These are phyloP conservation scores for Fraxinus velutina DNA, from an alignment of 305 asterid genomes.

Conservation along the genomic window DNA sequence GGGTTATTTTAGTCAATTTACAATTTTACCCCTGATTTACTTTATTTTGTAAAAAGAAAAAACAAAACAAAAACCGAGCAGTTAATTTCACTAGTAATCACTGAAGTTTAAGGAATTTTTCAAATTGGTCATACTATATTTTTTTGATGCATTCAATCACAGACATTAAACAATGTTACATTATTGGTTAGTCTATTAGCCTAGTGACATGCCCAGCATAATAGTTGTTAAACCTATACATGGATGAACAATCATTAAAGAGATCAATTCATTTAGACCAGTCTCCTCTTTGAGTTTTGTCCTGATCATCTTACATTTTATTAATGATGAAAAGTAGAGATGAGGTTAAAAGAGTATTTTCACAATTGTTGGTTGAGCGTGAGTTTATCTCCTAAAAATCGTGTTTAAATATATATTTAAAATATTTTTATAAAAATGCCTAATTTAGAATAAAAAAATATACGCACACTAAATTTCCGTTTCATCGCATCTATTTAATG, in stretches of 20 bases:
- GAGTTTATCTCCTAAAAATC: background rate
- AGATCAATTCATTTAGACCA: background rate
- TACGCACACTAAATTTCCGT: background rate
- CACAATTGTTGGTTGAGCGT: background rate
- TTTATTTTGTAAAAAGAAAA: background rate
- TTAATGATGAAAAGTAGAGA: background rate
- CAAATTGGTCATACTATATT: background rate
- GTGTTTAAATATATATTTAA: background rate
- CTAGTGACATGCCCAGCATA: background rate
- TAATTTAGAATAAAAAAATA: no score
- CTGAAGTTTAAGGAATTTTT: background rate
- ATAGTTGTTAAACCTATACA: background rate
- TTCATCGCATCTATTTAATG: background rate
- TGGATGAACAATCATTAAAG: background rate
- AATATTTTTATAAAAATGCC: no score
- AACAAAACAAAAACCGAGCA: background rate
- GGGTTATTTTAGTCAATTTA: constrained; percentile 3
- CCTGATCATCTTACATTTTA: background rate
- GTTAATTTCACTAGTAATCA: background rate
- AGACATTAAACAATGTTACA: background rate
- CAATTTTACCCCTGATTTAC: background rate
- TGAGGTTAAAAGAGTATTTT: background rate
- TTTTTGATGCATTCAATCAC: background rate
- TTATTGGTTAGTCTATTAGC: background rate
- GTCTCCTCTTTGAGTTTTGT: background rate